Evolutionary conservation across 176 grass and related monocot genomes (phyloP).

Genomic region (Phoenix roebelenii): DNA sequence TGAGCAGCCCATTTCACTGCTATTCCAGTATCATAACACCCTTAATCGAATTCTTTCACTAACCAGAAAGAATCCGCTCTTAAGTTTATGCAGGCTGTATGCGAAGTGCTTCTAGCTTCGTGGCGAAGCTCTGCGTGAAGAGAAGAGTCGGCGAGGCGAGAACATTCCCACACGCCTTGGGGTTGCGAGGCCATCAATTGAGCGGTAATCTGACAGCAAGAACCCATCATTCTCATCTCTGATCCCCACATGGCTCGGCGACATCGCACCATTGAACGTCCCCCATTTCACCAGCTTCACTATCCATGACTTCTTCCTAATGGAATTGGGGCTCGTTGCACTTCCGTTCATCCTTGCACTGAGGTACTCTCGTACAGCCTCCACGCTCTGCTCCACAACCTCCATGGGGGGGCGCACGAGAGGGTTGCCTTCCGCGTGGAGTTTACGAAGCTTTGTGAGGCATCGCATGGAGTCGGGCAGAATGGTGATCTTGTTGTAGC

Average conservation of each 20-base stretch:
- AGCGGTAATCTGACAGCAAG: slow-evolving; percentile 59
- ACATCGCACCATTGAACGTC: slow-evolving; percentile 20
- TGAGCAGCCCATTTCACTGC: no score
- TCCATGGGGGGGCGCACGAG: slow-evolving; percentile 15
- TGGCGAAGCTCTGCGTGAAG: slow-evolving; percentile 36
- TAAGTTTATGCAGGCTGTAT: no score
- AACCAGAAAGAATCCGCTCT: no score
- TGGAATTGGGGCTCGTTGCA: background rate
- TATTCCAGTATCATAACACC: no score
- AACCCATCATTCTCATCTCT: slow-evolving; percentile 38
- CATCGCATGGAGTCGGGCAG: slow-evolving; percentile 22
- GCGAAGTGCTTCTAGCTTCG: slow-evolving; percentile 18
- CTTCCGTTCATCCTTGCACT: slow-evolving; percentile 2
- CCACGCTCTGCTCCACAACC: slow-evolving; percentile 15
- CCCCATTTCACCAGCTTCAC: slow-evolving; percentile 15
- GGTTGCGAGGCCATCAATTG: slow-evolving; percentile 54
- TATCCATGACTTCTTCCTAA: slow-evolving; percentile 7
- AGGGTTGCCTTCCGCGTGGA: slow-evolving; percentile 24
- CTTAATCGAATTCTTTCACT: no score
- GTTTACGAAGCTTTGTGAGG: slow-evolving; percentile 16
- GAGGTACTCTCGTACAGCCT: slow-evolving; percentile 16
- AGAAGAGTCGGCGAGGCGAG: slow-evolving; percentile 78
- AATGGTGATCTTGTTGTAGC: slow-evolving; percentile 20
- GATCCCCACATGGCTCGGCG: slow-evolving; percentile 18
- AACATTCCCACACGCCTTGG: slow-evolving; percentile 61